Percentiles rank a stretch among this genome's conserved stretches.
phyloP scores from a whole-genome alignment of 768 basidiomycete species.

The Calocera cornea region DNA sequence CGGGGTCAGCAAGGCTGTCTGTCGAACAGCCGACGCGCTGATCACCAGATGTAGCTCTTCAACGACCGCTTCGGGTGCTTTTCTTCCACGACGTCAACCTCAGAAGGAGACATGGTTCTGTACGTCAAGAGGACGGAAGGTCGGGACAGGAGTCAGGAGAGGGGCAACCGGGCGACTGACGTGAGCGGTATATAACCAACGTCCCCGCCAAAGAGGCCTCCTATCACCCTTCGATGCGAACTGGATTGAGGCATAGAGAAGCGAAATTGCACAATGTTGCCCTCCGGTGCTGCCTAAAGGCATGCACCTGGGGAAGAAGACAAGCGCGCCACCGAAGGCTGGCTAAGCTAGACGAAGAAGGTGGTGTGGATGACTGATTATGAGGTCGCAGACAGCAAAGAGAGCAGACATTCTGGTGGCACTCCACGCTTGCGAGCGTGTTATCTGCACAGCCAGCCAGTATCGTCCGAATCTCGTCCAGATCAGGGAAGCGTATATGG shows the following conservation, averaged over 20 bases:
- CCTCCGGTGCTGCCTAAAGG: not conserved
- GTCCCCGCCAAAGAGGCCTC: not conserved
- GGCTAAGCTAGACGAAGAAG: not conserved
- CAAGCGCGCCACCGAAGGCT: not conserved
- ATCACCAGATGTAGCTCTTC: conserved; percentile 4
- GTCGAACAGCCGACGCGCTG: not conserved
- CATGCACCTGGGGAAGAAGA: not conserved
- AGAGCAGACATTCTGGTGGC: not conserved
- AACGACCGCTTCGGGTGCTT: not conserved
- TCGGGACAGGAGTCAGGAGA: not conserved
- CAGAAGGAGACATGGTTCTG: not conserved
- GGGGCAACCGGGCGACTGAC: not conserved
- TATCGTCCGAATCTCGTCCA: not conserved
- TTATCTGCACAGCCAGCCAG: not conserved
- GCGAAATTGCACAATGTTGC: not conserved
- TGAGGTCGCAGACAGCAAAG: not conserved
- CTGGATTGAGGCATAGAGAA: not conserved
- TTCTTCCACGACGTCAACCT: not conserved
- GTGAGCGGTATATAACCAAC: not conserved
- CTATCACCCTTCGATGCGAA: not conserved
- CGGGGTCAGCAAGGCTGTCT: not conserved
- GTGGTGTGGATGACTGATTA: not conserved
- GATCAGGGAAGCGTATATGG: not conserved
- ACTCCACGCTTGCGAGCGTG: not conserved
- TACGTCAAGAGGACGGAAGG: not conserved